Conservation (phyloP, 441 rosid genomes). For the Oxalis stricta region DNA sequence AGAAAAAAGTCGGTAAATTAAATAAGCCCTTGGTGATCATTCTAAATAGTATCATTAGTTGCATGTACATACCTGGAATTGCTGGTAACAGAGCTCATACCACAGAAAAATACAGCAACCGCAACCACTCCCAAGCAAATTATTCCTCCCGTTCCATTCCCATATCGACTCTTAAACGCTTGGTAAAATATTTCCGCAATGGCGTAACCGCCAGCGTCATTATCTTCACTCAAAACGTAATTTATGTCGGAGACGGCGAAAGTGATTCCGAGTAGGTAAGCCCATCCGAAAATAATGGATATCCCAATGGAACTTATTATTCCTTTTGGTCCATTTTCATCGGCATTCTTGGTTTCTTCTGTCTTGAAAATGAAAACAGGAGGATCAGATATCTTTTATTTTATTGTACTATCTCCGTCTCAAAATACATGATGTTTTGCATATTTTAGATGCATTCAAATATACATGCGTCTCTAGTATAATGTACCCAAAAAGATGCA, state of each 20-base stretch:
- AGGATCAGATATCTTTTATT: constrained; percentile 8
- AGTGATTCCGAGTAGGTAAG: constrained; percentile 75
- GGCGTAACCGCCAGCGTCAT: constrained; percentile 86
- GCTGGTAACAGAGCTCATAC: constrained; percentile 95
- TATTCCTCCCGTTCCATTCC: constrained; percentile 78
- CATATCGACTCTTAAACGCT: constrained; percentile 79
- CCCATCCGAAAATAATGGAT: constrained; percentile 91
- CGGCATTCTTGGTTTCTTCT: constrained; percentile 87
- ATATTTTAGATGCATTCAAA: too few species aligned
- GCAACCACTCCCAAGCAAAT: constrained; percentile 75
- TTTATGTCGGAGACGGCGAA: constrained; percentile 78
- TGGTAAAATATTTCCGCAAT: constrained; percentile 79
- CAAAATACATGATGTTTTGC: too few species aligned
- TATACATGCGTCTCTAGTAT: too few species aligned
- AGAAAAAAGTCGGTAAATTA: not conserved
- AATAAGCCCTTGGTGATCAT: not conserved
- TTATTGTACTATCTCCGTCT: too few species aligned
- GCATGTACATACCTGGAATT: constrained; percentile 80
- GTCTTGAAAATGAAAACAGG: constrained; percentile 29
- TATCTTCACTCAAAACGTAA: constrained; percentile 49
- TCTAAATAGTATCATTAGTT: not conserved
- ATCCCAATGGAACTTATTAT: constrained; percentile 80
- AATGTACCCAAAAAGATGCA: not conserved
- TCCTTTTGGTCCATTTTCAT: constrained; percentile 79
- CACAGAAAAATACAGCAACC: constrained; percentile 88